Conservation (phyloP, 2,329 filamentous ascomycete species). For the Cyphellophora attinorum region DNA sequence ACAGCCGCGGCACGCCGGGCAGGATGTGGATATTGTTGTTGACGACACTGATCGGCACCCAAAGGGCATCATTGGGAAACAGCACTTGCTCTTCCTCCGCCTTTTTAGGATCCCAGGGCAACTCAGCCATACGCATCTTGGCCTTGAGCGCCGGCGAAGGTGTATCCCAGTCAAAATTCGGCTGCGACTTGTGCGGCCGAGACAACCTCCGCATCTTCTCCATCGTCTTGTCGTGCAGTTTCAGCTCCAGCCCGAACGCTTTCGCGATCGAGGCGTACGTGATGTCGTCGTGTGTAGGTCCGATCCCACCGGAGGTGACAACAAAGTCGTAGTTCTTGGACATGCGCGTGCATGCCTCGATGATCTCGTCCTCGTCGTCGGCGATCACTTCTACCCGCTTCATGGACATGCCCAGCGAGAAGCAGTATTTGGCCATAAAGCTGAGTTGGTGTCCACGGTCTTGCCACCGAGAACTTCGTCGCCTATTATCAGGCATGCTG, state of each 20-base stretch:
- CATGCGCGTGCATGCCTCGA: constrained; percentile 81
- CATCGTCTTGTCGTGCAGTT: constrained; percentile 67
- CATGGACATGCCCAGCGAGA: constrained; percentile 56
- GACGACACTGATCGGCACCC: constrained; percentile 82
- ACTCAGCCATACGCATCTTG: constrained; percentile 79
- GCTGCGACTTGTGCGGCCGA: constrained; percentile 61
- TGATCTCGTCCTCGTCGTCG: constrained; percentile 83
- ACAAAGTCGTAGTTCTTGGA: constrained; percentile 86
- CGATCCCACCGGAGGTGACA: constrained; percentile 90
- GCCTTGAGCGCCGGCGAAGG: constrained; percentile 70
- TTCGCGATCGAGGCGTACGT: constrained; percentile 91
- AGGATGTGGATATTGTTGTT: constrained; percentile 92
- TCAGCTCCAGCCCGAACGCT: constrained; percentile 68
- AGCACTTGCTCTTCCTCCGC: constrained; percentile 62
- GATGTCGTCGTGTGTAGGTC: constrained; percentile 95
- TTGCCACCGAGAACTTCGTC: constrained; percentile 51
- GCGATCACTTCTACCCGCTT: constrained; percentile 88
- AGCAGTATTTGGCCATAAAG: constrained; percentile 59
- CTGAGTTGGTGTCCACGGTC: constrained; percentile 58
- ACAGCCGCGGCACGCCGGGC: constrained; percentile 79
- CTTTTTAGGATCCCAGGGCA: constrained; percentile 64
- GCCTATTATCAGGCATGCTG: constrained; percentile 90
- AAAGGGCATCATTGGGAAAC: constrained; percentile 71
- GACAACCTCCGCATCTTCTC: constrained; percentile 76
- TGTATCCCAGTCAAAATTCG: constrained; percentile 73